Percentiles rank a stretch among this genome's conserved stretches.
Evolutionary conservation across 2,329 filamentous ascomycete genomes (phyloP).

Genomic region (Mycosphaerella sp.): DNA sequence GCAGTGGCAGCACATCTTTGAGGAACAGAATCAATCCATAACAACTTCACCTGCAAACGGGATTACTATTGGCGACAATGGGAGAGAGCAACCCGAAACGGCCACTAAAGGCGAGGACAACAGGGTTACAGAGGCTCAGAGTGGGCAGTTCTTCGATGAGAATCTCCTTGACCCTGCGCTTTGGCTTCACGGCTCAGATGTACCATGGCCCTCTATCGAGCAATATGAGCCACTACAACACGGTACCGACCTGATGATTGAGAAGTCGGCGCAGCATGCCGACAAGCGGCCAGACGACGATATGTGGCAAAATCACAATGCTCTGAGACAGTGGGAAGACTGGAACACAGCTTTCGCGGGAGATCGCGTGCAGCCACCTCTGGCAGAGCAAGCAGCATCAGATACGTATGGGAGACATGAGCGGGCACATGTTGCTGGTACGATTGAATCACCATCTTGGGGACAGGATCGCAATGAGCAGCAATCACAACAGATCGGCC

Average conservation of each 20-base stretch:
- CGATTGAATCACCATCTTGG: not conserved
- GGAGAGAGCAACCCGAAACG: not conserved
- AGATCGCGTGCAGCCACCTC: not conserved
- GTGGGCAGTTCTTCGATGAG: not conserved
- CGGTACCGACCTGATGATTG: not conserved
- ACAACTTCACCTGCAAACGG: not conserved
- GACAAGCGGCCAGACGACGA: not conserved
- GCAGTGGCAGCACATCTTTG: conserved; percentile 6
- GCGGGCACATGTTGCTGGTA: not conserved
- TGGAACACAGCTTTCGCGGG: not conserved
- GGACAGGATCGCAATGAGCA: not conserved
- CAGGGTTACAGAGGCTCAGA: not conserved
- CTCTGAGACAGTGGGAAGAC: not conserved
- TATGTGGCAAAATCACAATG: not conserved
- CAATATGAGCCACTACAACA: not conserved
- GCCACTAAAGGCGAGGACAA: not conserved
- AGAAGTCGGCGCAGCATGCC: not conserved
- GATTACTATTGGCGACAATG: not conserved
- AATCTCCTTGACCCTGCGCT: not conserved
- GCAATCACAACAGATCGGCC: not conserved
- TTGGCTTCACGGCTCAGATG: not conserved
- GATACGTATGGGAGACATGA: too few species aligned
- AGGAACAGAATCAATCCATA: not conserved
- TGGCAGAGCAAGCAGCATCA: not conserved
- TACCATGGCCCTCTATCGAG: conserved; percentile 4